These are phyloP conservation scores for Diplosphaera chodatii DNA, from an alignment of 139 green algal species.

Conservation along the genomic window DNA sequence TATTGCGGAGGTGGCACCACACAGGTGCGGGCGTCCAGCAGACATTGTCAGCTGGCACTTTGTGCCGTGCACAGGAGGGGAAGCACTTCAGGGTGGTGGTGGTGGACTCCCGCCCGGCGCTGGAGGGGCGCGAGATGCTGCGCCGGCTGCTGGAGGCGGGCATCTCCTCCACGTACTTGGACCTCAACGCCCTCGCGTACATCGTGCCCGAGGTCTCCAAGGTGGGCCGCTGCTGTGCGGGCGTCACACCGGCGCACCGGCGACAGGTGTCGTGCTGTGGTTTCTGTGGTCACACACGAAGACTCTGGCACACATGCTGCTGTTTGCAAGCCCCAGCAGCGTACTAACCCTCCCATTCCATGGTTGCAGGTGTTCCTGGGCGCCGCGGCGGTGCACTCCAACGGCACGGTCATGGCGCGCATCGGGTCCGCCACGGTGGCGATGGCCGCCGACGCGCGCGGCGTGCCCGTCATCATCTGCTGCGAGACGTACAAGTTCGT, in stretches of 20 bases:
- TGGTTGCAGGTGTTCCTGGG: slow-evolving; percentile 73
- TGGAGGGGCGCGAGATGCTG: slow-evolving; percentile 71
- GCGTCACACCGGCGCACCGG: too few relatives aligned
- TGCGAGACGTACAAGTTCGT: slow-evolving; percentile 95
- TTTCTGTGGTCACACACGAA: too few relatives aligned
- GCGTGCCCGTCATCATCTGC: slow-evolving; percentile 87
- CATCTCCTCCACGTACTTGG: slow-evolving; percentile 73
- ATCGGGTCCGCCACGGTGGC: slow-evolving; percentile 80
- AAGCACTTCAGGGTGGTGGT: slow-evolving; percentile 78
- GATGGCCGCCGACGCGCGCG: slow-evolving; percentile 57
- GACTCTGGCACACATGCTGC: too few relatives aligned
- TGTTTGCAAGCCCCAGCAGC: too few relatives aligned
- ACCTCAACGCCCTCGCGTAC: slow-evolving; percentile 71
- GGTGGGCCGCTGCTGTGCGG: slow-evolving; percentile 33
- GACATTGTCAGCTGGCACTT: background rate
- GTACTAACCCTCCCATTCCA: too few relatives aligned
- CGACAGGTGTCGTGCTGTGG: too few relatives aligned
- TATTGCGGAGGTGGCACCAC: too few relatives aligned
- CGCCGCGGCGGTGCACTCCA: slow-evolving; percentile 82
- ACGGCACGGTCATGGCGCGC: slow-evolving; percentile 82
- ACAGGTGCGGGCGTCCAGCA: too few relatives aligned
- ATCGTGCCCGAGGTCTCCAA: slow-evolving; percentile 74
- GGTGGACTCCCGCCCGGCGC: slow-evolving; percentile 72
- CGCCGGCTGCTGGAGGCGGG: slow-evolving; percentile 41
- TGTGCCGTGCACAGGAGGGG: slow-evolving; percentile 23